Evolutionary conservation across 495 filamentous ascomycete genomes (phyloP), one percentile per base, ranked within the genome.

Genomic region (Oleoguttula mirabilis): DNA sequence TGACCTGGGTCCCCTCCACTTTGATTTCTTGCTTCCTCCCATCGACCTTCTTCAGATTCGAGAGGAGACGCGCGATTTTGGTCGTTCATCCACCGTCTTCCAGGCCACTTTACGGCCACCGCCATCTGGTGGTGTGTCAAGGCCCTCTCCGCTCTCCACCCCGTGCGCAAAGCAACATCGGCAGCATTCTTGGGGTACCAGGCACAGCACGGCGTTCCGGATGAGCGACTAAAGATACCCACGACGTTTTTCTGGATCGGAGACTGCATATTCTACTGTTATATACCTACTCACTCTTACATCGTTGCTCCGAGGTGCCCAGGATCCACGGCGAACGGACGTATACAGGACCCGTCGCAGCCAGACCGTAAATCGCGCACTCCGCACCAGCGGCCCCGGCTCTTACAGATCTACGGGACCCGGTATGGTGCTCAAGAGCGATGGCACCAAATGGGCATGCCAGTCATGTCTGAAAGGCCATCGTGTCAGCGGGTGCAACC

Each of bases 361-460:
- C 21, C 3, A 16, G 43, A 19, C 43, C 16, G 16, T 21, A 46
- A 46, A 40, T 46, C 43, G 16, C 43, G 14, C 43, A 40, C 25
- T 19, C 20, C n/a, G 19, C 10, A 34, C 4, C 20, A 10, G 30
- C 32, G 41, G 17, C n/a, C 41, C 8, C 22, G n/a, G n/a, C n/a
- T n/a, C 36, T 15, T 40, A 24, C 43, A n/a, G 34, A 32, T 21
- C 33, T 16, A 19, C 10, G 5, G 10, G 33, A 28, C 41, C 19
- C 48, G 57, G 48, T 48, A 55, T 52, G 41, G 43, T 41, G 17
- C 7, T 55, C 21, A 43, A 45, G 44, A 39, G 35, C 52, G 56
- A 63, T 45, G 62, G 62, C 36, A 57, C 59, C 28, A 66, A 66
- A 43, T 66, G 44, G 37, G 62, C 62, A 33, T 66, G 62, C 50